A percentile compares a stretch with the other conserved stretches of the same genome.
These are phyloP conservation scores for Oryza meridionalis DNA, from an alignment of 176 grass and related monocot genomes.

Conservation along the genomic window DNA sequence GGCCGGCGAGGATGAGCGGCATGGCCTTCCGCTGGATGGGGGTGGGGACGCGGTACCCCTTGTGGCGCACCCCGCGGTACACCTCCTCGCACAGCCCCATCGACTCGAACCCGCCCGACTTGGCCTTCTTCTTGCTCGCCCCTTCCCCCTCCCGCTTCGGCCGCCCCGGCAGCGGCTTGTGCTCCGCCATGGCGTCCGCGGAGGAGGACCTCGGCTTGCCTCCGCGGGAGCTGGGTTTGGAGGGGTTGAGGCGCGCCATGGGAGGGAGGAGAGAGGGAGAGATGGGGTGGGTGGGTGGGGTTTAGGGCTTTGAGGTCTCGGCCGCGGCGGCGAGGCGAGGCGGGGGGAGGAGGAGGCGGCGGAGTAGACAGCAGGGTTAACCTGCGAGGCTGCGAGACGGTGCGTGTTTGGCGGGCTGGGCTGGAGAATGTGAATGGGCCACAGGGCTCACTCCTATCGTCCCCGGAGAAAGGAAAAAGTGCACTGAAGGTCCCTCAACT, in stretches of 20 bases:
- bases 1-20: constrained; percentile 83
- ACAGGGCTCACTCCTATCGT: neutral
- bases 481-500: too few relatives aligned
- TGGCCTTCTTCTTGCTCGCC: constrained; percentile 67
- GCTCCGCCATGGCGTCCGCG: neutral
- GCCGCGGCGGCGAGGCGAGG: constrained; percentile 57
- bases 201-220: constrained; percentile 32
- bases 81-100: constrained; percentile 85
- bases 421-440: neutral
- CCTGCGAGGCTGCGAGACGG: constrained; percentile 11
- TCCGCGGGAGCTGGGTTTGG: constrained; percentile 21
- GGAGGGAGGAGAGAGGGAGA: constrained; percentile 39
- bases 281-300: constrained; percentile 8
- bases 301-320: constrained; percentile 67
- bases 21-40: constrained; percentile 96
- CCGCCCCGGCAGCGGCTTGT: constrained; percentile 33
- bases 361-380: constrained; percentile 37
- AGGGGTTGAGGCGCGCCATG: constrained; percentile 51
- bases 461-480: neutral
- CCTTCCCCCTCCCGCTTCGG: constrained; percentile 37
- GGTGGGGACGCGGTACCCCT: constrained; percentile 96
- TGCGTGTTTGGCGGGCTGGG: neutral
- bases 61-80: constrained; percentile 74
- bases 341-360: constrained; percentile 39
- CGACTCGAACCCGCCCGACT: constrained; percentile 92